phyloP scores from a whole-genome alignment of 75 land plant species.

The Ceratopteris richardii region DNA sequence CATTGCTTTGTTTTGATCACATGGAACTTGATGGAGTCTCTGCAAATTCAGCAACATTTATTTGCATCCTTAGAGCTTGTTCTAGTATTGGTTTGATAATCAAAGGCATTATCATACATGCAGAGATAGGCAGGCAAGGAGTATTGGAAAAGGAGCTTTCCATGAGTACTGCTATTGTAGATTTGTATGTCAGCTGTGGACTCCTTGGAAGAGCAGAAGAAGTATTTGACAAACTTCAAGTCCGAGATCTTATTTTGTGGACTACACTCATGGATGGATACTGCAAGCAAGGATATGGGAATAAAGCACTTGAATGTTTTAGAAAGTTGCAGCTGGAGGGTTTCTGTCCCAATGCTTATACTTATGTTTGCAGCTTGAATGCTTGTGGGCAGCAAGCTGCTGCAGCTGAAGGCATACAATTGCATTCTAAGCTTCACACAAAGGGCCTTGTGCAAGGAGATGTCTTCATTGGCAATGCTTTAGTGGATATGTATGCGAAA shows the following conservation, averaged over 20 bases:
- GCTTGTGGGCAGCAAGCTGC: constrained; percentile 34
- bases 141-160: constrained; percentile 4
- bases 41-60: constrained; percentile 1
- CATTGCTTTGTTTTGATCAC: background rate
- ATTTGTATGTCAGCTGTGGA: constrained; percentile 39
- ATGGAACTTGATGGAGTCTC: constrained; percentile 1
- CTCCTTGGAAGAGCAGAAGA: constrained; percentile 6
- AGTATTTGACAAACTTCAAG: constrained; percentile 17
- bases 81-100: background rate
- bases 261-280: constrained; percentile 28
- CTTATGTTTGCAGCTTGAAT: constrained; percentile 24
- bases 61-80: constrained; percentile 9
- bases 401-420: constrained; percentile 14
- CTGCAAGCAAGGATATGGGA: constrained; percentile 17
- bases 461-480: background rate
- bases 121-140: constrained; percentile 12
- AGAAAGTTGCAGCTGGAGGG: constrained; percentile 14
- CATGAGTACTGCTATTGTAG: constrained; percentile 21
- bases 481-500: constrained; percentile 10
- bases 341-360: constrained; percentile 25
- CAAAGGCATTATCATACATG: constrained; percentile 24
- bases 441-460: background rate
- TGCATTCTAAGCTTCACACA: background rate
- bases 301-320: constrained; percentile 22
- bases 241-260: constrained; percentile 32